Percentiles rank a stretch among this genome's conserved stretches.
Evolutionary conservation across 768 basidiomycete genomes (phyloP).

Genomic region (Leccinum arenicola): DNA sequence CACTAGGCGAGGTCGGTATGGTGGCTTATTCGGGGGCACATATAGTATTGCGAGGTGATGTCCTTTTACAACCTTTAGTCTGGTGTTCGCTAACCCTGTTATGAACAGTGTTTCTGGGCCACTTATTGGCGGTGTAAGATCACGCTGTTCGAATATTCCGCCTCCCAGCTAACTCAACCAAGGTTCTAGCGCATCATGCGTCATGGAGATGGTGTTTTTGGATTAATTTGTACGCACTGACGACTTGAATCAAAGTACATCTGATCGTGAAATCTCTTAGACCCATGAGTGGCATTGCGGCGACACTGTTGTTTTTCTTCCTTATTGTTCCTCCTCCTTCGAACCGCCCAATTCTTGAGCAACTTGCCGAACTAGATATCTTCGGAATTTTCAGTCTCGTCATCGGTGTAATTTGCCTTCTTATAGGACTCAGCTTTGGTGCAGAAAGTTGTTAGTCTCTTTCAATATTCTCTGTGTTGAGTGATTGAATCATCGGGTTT

Average conservation of each 20-base stretch:
- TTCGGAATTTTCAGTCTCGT: constrained; percentile 61
- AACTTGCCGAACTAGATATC: constrained; percentile 67
- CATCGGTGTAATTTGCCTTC: constrained; percentile 59
- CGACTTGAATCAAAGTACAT: neutral
- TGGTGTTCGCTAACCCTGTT: neutral
- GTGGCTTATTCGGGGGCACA: neutral
- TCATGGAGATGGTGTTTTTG: constrained; percentile 84
- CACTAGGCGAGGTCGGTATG: neutral
- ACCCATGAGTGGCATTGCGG: constrained; percentile 68
- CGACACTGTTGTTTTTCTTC: constrained; percentile 61
- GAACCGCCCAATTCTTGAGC: constrained; percentile 53
- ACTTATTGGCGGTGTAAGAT: constrained; percentile 74
- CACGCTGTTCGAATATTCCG: neutral
- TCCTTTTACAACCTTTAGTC: constrained; percentile 30
- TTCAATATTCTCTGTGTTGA: neutral
- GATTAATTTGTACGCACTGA: neutral
- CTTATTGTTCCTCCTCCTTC: constrained; percentile 72
- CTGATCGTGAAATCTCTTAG: constrained; percentile 31
- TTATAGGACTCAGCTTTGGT: constrained; percentile 71
- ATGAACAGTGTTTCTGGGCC: constrained; percentile 62
- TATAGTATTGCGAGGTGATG: neutral
- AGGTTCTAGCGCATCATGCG: constrained; percentile 71
- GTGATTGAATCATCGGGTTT: neutral
- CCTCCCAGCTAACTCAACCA: neutral
- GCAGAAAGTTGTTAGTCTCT: constrained; percentile 57